phyloP scores from a whole-genome alignment of 2,329 filamentous ascomycete species.

The Hypoxylon sp. region DNA sequence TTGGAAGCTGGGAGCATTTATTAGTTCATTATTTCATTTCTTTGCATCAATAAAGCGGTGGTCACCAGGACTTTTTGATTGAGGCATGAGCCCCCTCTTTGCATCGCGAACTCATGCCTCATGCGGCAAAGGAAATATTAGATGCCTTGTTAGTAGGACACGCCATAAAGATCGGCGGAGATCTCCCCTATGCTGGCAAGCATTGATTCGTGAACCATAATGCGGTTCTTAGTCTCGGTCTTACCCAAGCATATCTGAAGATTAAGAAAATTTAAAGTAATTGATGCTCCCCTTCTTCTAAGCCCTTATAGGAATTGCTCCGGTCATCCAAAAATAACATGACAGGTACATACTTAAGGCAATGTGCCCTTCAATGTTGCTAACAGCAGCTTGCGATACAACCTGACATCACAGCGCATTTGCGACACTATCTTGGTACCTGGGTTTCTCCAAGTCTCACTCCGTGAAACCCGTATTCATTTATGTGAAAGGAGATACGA shows the following conservation, averaged over 20 bases:
- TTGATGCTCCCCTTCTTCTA: constrained; percentile 8
- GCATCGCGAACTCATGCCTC: constrained; percentile 41
- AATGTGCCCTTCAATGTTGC: neutral
- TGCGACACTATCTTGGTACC: neutral
- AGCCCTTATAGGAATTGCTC: constrained; percentile 1
- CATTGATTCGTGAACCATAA: constrained; percentile 40
- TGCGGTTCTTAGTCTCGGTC: constrained; percentile 25
- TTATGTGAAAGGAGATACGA: constrained; percentile 19
- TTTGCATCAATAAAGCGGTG: constrained; percentile 4
- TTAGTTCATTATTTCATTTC: neutral
- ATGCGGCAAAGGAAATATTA: constrained; percentile 34
- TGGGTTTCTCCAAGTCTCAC: constrained; percentile 21
- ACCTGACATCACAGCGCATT: constrained; percentile 36
- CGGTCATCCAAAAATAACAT: neutral
- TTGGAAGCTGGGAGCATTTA: constrained; percentile 10
- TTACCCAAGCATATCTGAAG: constrained; percentile 17
- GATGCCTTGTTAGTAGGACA: constrained; percentile 38
- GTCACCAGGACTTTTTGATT: constrained; percentile 13
- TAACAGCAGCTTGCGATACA: constrained; percentile 25
- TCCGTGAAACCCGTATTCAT: constrained; percentile 35
- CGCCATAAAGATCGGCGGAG: constrained; percentile 40
- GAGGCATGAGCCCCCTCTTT: constrained; percentile 19
- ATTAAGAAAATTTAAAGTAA: constrained; percentile 14
- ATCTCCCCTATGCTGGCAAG: constrained; percentile 38
- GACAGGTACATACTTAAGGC: no score